Evolutionary conservation across 441 rosid genomes (phyloP).

Genomic region (Macaranga tanarius): DNA sequence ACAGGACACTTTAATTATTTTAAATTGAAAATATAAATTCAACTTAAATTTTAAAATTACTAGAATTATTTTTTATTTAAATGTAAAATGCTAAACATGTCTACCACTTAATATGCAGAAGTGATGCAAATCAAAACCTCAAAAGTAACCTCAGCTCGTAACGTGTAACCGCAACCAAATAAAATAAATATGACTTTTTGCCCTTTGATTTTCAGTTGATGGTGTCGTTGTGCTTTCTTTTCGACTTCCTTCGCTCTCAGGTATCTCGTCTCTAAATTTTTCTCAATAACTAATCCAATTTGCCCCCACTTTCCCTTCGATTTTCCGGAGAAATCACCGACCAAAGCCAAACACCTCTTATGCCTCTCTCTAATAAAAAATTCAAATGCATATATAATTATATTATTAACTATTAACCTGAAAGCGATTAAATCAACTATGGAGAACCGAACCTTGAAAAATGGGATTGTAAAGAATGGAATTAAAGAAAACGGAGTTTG

Average conservation of each 20-base stretch:
- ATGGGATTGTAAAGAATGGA: conserved; percentile 26
- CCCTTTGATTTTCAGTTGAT: neutral
- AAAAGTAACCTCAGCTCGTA: too few relatives aligned
- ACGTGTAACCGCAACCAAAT: conserved; percentile 11
- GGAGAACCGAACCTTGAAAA: conserved; percentile 40
- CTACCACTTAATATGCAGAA: too few relatives aligned
- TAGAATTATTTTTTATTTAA: too few relatives aligned
- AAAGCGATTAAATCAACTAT: conserved; percentile 18
- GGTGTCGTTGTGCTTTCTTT: neutral
- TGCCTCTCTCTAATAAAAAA: neutral
- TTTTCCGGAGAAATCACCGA: conserved; percentile 15
- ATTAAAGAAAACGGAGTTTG: conserved; percentile 51
- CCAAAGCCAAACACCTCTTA: neutral
- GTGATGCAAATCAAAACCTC: too few relatives aligned
- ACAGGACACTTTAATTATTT: too few relatives aligned
- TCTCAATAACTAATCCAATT: conserved; percentile 17
- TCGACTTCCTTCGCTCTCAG: conserved; percentile 24
- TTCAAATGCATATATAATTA: conserved; percentile 24
- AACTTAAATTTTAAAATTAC: too few relatives aligned
- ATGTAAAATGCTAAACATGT: too few relatives aligned
- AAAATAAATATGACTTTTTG: neutral
- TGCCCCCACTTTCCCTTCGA: conserved; percentile 7
- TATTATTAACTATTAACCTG: conserved; percentile 8
- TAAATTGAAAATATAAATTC: too few relatives aligned
- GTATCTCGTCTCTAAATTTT: conserved; percentile 9